Evolutionary conservation across 2,329 filamentous ascomycete species (phyloP), one percentile per base, ranked within the genome.

Genomic region (Aspergillus quadrilineatus): DNA sequence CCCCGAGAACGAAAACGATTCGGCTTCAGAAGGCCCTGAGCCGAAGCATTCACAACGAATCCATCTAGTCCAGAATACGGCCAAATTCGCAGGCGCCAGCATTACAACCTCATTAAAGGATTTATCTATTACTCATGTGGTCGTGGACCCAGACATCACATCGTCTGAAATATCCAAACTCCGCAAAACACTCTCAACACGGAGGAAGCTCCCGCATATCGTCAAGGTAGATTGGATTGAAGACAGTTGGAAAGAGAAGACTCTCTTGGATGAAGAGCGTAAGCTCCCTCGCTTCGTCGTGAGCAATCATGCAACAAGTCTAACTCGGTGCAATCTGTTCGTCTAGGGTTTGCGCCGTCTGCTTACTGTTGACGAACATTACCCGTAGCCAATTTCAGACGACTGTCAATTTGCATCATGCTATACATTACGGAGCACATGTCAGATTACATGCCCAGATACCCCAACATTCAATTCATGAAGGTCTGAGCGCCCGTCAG

Each of bases 241-340:
- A 50, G 85, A 89, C 51, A 90, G 89, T 66, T 96, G 92, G 91
- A 79, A 79, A 57, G 90, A 93, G 70, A 81, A 80, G 61, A 96
- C 91, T 0, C 67, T 89, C 59, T 71, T 97, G 46, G 90, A 96
- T 62, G 93, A 97, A 75, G 90, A 93, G 66, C 74, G 77, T 76
- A 65, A 60, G 71, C 39, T 9, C 9, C 50, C 34, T 37, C 8
- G n/a, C 65, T 36, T 12, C 2, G 0, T 36, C 10, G 12, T 22
- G 22, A 22, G 22, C 22, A 22, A 22, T 22, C 22, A 22, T 22
- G 28, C 26, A 50, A 14, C 2, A 34, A 12, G 14, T 37, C 39
- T 47, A 30, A 22, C 36, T 14, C 43, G 22, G 39, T 41, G 30
- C 32, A 22, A 15, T 5, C 34, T 28, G n/a, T 10, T 42, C 14